Conservation (phyloP, 139 green algal species). For the Chlamydomonas eustigma region DNA sequence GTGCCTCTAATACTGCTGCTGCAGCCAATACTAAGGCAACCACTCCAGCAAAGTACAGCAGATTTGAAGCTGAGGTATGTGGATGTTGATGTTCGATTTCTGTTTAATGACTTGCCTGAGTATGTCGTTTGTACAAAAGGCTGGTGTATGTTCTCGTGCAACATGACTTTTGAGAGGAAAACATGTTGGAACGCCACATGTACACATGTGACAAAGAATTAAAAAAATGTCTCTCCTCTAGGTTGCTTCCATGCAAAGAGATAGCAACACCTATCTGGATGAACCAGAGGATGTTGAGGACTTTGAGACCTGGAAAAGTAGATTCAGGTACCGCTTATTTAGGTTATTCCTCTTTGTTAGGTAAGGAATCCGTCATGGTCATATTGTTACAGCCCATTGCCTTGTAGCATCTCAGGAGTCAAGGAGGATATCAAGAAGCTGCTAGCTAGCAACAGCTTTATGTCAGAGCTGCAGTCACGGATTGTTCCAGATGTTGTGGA, state of each 20-base stretch:
- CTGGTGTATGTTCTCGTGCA: too few relatives aligned
- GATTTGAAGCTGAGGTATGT: conserved; percentile 69
- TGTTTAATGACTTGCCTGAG: too few relatives aligned
- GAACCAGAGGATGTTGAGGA: conserved; percentile 82
- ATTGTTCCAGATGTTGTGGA: conserved; percentile 91
- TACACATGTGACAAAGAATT: too few relatives aligned
- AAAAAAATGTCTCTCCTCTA: too few relatives aligned
- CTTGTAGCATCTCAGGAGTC: conserved; percentile 33
- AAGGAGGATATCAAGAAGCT: conserved; percentile 61
- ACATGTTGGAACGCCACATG: too few relatives aligned
- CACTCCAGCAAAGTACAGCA: conserved; percentile 38
- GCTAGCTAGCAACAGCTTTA: conserved; percentile 47
- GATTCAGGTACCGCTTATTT: conserved; percentile 35
- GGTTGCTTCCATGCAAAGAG: conserved; percentile 78
- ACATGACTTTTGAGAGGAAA: too few relatives aligned
- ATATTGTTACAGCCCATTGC: not conserved
- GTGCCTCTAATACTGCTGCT: not conserved
- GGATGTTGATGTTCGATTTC: too few relatives aligned
- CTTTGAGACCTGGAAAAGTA: conserved; percentile 46
- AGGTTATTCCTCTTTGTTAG: not conserved
- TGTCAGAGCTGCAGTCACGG: conserved; percentile 60
- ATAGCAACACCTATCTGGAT: conserved; percentile 90
- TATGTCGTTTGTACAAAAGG: too few relatives aligned
- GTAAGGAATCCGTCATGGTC: not conserved
- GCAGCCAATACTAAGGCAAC: conserved; percentile 14